phyloP scores from a whole-genome alignment of 140 eudicot species.

The Flaveria floridana region DNA sequence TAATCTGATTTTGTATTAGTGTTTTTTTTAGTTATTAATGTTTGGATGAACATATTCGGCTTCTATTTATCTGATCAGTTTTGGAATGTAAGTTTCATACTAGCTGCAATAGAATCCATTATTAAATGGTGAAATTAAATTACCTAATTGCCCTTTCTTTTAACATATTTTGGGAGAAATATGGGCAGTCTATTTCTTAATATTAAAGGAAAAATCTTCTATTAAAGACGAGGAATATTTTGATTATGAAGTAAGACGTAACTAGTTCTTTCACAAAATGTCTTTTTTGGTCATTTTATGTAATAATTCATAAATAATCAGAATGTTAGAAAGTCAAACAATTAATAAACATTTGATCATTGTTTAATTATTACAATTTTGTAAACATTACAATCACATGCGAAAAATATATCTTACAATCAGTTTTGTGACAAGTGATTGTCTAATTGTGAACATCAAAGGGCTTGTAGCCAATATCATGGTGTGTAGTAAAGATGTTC shows the following conservation, averaged over 20 bases:
- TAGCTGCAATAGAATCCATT: background rate
- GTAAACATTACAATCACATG: background rate
- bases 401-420: background rate
- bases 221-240: background rate
- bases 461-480: too few species aligned
- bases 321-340: slow-evolving; percentile 5
- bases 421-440: background rate
- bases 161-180: background rate
- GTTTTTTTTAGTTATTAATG: background rate
- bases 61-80: background rate
- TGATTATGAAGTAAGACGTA: background rate
- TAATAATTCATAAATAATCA: background rate
- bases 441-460: background rate
- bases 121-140: background rate
- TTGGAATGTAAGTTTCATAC: slow-evolving; percentile 1
- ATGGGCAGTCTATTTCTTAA: background rate
- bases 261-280: background rate
- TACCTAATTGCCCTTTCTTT: slow-evolving; percentile 7
- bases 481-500: too few species aligned
- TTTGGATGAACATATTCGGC: background rate
- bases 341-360: background rate
- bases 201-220: background rate
- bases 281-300: slow-evolving; percentile 9
- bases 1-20: background rate
- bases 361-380: background rate